Evolutionary conservation across 345 rosid species (phyloP), one percentile per base, ranked within the genome.

Genomic region (Cardiospermum halicacabum): DNA sequence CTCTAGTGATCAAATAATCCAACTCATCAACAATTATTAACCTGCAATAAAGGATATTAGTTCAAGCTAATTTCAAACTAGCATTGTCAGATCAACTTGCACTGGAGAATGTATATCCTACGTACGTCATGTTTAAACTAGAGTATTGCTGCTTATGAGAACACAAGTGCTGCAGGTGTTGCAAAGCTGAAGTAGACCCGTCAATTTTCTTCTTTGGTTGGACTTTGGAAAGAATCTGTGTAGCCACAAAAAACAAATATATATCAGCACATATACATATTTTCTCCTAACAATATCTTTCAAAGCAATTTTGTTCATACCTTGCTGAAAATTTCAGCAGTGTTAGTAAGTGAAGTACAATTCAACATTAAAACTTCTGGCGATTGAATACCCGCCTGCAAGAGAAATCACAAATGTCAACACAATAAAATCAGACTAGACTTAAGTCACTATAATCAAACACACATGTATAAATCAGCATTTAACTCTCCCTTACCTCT

Each of bases 1-100:
- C 98, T 70, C 69, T 86, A 15, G 96, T 90, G 39, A 93, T 86
- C 74, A 93, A 68, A 73, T 86, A 93, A 71, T 90, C 98, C 84
- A 93, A 70, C 78, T 89, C 98, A 75, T 90, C 98, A 12, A 84
- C 94, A 69, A 92, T 80, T 42, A 92, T 62, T 7, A 92, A 62
- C 89, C 98, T 88, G 85, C 69, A 75, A n/a, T n/a, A n/a, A n/a
- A n/a, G n/a, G n/a, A n/a, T n/a, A 51, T 64, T 40, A 1, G 40
- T 37, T n/a, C n/a, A n/a, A n/a, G n/a, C n/a, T n/a, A n/a, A n/a
- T n/a, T n/a, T n/a, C n/a, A n/a, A n/a, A n/a, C n/a, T n/a, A n/a
- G n/a, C n/a, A n/a, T n/a, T n/a, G n/a, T n/a, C n/a, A n/a, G n/a
- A n/a, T n/a, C n/a, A n/a, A n/a, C n/a, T n/a, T n/a, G n/a, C n/a